phyloP scores from a whole-genome alignment of 768 basidiomycete genomes.

The Gloeopeniophorella convolvens region DNA sequence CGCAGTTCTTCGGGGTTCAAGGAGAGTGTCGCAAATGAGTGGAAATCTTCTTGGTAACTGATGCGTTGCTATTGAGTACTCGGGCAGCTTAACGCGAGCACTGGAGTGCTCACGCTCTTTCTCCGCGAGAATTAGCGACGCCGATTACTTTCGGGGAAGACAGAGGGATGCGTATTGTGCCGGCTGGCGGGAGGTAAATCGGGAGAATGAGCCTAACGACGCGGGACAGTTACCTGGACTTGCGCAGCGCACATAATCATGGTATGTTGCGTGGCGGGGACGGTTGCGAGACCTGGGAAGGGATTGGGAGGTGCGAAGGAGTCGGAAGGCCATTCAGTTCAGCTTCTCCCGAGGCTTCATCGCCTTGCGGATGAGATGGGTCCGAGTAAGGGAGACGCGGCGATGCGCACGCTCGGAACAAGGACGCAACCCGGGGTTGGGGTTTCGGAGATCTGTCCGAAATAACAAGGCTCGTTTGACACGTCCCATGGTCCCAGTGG shows the following conservation, averaged over 20 bases:
- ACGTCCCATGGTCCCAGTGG: too few relatives aligned
- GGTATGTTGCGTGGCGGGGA: slow-evolving; percentile 36
- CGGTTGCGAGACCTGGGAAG: neutral
- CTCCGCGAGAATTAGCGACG: slow-evolving; percentile 67
- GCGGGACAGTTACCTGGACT: slow-evolving; percentile 33
- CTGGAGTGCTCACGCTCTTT: slow-evolving; percentile 49
- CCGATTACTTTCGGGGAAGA: slow-evolving; percentile 75
- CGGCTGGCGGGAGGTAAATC: too few relatives aligned
- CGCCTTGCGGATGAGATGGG: too few relatives aligned
- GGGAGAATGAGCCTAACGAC: neutral
- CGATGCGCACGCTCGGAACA: too few relatives aligned
- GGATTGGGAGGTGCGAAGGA: neutral
- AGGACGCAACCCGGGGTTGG: too few relatives aligned
- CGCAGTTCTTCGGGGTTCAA: slow-evolving; percentile 71
- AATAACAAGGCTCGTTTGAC: too few relatives aligned
- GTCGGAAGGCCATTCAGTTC: slow-evolving; percentile 11
- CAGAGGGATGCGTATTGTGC: slow-evolving; percentile 61
- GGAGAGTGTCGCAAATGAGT: slow-evolving; percentile 68
- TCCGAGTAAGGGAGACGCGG: too few relatives aligned
- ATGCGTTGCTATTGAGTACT: too few relatives aligned
- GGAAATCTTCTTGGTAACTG: slow-evolving; percentile 89
- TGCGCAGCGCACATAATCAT: slow-evolving; percentile 60
- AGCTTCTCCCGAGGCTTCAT: too few relatives aligned
- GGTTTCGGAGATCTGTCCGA: too few relatives aligned
- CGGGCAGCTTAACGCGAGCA: too few relatives aligned